Base-by-base conservation (phyloP, 257 asterid genomes). In the Nicotiana otophora region DNA sequence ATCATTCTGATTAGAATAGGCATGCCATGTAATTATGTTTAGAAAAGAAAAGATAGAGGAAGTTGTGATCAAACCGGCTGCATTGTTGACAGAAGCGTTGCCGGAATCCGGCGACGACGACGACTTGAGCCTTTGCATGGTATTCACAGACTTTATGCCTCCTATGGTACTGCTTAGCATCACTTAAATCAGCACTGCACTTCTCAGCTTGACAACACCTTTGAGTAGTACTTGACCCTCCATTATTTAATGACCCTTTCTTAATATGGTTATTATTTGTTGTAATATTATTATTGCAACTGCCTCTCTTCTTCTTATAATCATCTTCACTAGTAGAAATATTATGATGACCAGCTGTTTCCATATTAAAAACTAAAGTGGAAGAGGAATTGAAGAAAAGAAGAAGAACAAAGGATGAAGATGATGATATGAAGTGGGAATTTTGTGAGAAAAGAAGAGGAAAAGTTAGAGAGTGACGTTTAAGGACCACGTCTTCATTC, bases 71-170 rank as follows among this genome's bases (percentile, higher is more conserved):
- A 62, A 61, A 91, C 98, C 97, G 91, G 95, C 98, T 93, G 87
- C 97, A 93, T 90, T 92, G 98, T 87, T 93, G 98, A 85, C 96
- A 93, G 75, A 93, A 93, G 65, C 97, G 87, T 87, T 93, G 97
- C 42, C 90, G 91, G 87, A 86, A 83, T 86, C 98, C 98, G 84
- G 89, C 95, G n/a, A 93, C 91, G 30, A 88, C 17, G 61, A 86
- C 98, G 39, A 78, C 86, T 82, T 88, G 91, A 65, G 95, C 88
- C 90, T 91, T 93, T 60, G 94, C 90, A 54, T 91, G 95, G 81
- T 57, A 85, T 87, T 90, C 95, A 72, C 94, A 92, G 81, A 92
- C 95, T 86, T 87, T 92, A 61, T 92, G 97, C 88, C 95, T 86
- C 84, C 90, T 88, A 83, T 92, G 94, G 67, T 92, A 92, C 10